Percentiles rank a stretch among this genome's conserved stretches.
Conservation (phyloP, 805 yeast species). For the Kodamaea laetipori region DNA sequence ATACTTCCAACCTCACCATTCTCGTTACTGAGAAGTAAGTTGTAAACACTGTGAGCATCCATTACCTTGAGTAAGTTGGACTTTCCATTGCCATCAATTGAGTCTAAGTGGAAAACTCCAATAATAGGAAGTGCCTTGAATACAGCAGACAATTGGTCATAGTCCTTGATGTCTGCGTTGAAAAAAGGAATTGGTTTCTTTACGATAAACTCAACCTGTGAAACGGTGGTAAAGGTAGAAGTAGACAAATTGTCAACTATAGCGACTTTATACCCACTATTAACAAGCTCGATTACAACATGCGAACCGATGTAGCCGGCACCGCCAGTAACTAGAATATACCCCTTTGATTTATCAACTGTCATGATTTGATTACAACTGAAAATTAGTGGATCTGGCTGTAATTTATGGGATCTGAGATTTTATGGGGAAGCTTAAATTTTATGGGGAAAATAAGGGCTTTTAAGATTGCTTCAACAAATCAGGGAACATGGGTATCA, state of each 20-base stretch:
- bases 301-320: constrained; percentile 88
- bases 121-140: constrained; percentile 51
- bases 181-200: constrained; percentile 53
- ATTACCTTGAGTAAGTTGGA: constrained; percentile 59
- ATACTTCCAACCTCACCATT: constrained; percentile 81
- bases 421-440: neutral
- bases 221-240: constrained; percentile 65
- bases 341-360: constrained; percentile 12
- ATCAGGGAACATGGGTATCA: too few relatives aligned
- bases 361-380: too few relatives aligned
- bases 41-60: constrained; percentile 47
- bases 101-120: constrained; percentile 74
- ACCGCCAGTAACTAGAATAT: constrained; percentile 78
- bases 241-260: constrained; percentile 70
- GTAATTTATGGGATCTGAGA: neutral
- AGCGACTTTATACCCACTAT: constrained; percentile 67
- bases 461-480: too few relatives aligned
- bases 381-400: neutral
- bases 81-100: constrained; percentile 82
- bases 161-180: constrained; percentile 57
- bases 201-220: constrained; percentile 59
- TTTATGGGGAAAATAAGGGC: constrained; percentile 1
- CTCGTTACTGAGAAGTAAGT: constrained; percentile 74
- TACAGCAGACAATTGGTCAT: constrained; percentile 47
- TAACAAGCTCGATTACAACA: constrained; percentile 64